Evolutionary conservation across 352 stramenopile species (phyloP), one percentile per base, ranked within the genome.

Genomic region (Phytopythium aichiense): DNA sequence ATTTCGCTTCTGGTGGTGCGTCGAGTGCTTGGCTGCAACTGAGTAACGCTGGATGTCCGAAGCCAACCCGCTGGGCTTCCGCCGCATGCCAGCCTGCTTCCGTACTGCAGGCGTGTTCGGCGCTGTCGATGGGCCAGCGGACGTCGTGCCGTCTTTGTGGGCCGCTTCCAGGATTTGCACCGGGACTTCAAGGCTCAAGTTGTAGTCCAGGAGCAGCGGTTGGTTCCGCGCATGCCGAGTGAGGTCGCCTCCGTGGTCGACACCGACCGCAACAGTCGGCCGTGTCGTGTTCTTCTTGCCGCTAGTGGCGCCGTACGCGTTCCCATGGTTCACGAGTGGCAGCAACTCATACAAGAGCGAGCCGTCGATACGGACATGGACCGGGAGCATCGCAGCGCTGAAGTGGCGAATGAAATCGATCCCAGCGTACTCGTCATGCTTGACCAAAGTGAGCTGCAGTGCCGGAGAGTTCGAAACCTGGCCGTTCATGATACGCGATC

Each of bases 391-490:
- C 12, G 68, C 81, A 11, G 74, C 69, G 46, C 83, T 92, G 51
- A 96, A 93, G 58, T 94, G 85, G 7, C 82, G 78, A 43, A 96
- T 92, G 42, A 96, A 96, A 38, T 96, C 74, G 66, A 96, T 92
- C 4, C 87, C 85, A 15, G 84, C 76, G 60, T 96, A 94, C 40
- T 90, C 84, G 37, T 94, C 86, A 46, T 96, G 84, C 57, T 92
- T 92, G n/a, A 94, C 85, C 7, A 96, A 60, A 16, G 72, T 79
- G 11, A 93, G 42, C 46, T 94, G 76, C 31, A 96, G 50, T 16
- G 86, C 85, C n/a, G 87, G 87, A 50, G 87, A 74, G 18, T 60
- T 87, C 46, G 79, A 54, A 15, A 73, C 66, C 64, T 88, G 76
- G 9, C 77, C 75, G 28, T 89, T 77, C 7, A 88, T 61, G 59